phyloP scores from a whole-genome alignment of 2,329 filamentous ascomycete genomes.

The Ceratocystis eucalypticola region DNA sequence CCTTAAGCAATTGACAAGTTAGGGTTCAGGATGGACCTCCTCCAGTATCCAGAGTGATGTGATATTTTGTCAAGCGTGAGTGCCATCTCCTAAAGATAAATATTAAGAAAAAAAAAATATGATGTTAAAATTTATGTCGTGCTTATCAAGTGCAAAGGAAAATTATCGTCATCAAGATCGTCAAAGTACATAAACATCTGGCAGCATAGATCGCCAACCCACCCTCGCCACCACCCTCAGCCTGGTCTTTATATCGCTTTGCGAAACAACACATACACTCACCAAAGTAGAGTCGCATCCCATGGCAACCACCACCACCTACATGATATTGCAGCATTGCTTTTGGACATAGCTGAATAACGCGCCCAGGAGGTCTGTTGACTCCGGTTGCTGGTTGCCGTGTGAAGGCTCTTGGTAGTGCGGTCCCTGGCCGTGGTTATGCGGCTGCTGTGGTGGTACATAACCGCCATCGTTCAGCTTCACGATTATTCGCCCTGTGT shows the following conservation, averaged over 20 bases:
- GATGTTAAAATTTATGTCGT: neutral
- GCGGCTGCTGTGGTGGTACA: constrained; percentile 34
- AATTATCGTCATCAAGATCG: constrained; percentile 8
- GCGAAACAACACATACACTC: neutral
- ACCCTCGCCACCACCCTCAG: neutral
- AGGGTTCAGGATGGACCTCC: neutral
- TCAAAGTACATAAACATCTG: constrained; percentile 5
- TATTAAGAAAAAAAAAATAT: neutral
- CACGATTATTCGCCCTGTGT: constrained; percentile 78
- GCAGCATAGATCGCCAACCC: neutral
- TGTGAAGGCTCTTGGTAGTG: constrained; percentile 2
- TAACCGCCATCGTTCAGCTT: constrained; percentile 62
- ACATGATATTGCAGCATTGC: constrained; percentile 66
- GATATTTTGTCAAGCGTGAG: neutral
- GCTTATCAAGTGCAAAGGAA: neutral
- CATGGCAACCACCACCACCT: constrained; percentile 18
- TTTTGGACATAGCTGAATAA: constrained; percentile 43
- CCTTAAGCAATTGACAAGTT: neutral
- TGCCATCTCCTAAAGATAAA: no score
- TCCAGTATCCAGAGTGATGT: neutral
- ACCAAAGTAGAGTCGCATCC: neutral
- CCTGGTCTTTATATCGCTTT: neutral
- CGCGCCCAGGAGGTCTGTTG: constrained; percentile 29
- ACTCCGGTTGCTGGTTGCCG: constrained; percentile 25
- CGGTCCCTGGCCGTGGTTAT: constrained; percentile 22